Conservation (phyloP, 352 stramenopile genomes). For the Globisporangium spiculum region DNA sequence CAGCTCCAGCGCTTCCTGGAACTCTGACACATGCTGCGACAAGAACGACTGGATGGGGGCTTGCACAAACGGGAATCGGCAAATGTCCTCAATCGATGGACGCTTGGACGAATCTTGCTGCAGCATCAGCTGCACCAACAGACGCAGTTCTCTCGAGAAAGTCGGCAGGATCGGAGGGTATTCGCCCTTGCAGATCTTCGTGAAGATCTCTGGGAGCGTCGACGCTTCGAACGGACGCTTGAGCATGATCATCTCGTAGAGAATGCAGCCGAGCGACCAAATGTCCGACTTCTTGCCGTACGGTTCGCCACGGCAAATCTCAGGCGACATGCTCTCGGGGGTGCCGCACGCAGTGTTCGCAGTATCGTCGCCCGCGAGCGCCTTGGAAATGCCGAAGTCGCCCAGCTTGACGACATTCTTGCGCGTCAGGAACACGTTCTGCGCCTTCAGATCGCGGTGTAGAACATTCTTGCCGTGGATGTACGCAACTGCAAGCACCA, state of each 20-base stretch:
- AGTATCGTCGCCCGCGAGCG: slow-evolving; percentile 71
- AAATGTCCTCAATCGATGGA: slow-evolving; percentile 88
- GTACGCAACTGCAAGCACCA: slow-evolving; percentile 82
- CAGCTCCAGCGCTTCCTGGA: slow-evolving; percentile 81
- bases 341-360: slow-evolving; percentile 84
- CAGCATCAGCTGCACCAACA: slow-evolving; percentile 87
- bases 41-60: slow-evolving; percentile 81
- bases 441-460: slow-evolving; percentile 84
- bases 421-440: slow-evolving; percentile 87
- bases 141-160: slow-evolving; percentile 77
- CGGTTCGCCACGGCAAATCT: slow-evolving; percentile 84
- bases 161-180: slow-evolving; percentile 75
- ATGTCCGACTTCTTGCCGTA: slow-evolving; percentile 91
- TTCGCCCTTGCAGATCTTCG: slow-evolving; percentile 86
- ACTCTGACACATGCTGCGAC: slow-evolving; percentile 82
- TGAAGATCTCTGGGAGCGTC: slow-evolving; percentile 82
- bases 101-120: slow-evolving; percentile 84
- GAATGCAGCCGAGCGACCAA: slow-evolving; percentile 86
- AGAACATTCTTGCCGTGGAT: slow-evolving; percentile 89
- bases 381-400: slow-evolving; percentile 89
- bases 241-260: slow-evolving; percentile 91
- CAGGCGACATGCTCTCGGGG: slow-evolving; percentile 86
- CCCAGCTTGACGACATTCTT: slow-evolving; percentile 88
- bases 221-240: slow-evolving; percentile 81
- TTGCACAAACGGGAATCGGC: slow-evolving; percentile 85